phyloP scores from a whole-genome alignment of 192 early-diverging fungal genomes.

The Linnemannia elongata region DNA sequence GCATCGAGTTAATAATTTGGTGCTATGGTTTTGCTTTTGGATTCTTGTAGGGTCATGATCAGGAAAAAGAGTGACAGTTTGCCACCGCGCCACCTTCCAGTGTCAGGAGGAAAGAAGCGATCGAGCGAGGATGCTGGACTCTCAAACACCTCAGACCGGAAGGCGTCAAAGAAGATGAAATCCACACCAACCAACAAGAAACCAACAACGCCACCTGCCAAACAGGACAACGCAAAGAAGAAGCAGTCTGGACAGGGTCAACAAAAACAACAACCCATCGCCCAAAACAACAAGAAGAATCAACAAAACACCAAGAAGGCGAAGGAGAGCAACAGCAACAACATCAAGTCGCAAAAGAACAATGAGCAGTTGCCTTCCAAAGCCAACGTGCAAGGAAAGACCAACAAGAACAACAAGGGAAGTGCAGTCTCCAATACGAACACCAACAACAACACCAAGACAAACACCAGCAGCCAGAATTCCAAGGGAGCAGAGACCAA shows the following conservation, averaged over 20 bases:
- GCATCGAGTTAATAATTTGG: neutral
- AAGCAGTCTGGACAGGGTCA: neutral
- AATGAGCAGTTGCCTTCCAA: neutral
- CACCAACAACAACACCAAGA: neutral
- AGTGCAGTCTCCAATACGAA: neutral
- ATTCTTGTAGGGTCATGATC: slow-evolving; percentile 29
- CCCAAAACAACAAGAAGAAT: neutral
- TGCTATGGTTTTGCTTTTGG: neutral
- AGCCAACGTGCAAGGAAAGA: neutral
- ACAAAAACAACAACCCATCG: neutral
- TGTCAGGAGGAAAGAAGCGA: slow-evolving; percentile 33
- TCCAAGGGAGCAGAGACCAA: neutral
- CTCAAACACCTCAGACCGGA: neutral
- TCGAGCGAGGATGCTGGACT: slow-evolving; percentile 4
- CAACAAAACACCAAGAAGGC: neutral
- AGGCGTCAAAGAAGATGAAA: slow-evolving; percentile 11
- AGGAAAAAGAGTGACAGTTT: slow-evolving; percentile 28
- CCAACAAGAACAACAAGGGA: neutral
- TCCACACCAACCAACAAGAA: neutral
- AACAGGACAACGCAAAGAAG: neutral
- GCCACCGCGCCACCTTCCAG: slow-evolving; percentile 24
- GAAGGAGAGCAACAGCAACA: neutral
- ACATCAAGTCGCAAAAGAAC: neutral
- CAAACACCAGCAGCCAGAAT: neutral
- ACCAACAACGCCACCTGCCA: neutral